Percentiles rank a stretch among this genome's conserved stretches.
phyloP scores from a whole-genome alignment of 805 yeast species.

The Wickerhamiella galacta region DNA sequence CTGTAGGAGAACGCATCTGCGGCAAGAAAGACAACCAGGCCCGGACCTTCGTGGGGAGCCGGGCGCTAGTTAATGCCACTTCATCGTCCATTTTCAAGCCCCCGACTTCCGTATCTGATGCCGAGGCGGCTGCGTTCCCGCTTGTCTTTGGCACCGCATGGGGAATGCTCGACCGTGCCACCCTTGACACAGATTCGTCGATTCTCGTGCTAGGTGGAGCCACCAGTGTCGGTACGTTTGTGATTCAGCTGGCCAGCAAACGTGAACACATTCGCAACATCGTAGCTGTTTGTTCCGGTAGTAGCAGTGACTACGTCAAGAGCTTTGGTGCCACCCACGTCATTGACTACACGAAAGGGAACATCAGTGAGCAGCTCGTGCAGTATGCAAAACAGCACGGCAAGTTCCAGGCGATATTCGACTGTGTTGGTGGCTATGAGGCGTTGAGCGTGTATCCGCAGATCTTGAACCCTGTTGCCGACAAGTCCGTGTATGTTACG shows the following conservation, averaged over 20 bases:
- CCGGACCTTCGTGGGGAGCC: conserved; percentile 15
- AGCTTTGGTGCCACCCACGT: conserved; percentile 38
- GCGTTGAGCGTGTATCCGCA: conserved; percentile 29
- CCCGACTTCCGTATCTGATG: conserved; percentile 39
- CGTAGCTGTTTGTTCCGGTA: conserved; percentile 38
- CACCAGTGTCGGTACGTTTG: conserved; percentile 46
- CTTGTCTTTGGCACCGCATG: conserved; percentile 49
- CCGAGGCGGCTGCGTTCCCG: conserved; percentile 51
- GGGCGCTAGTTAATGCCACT: conserved; percentile 6
- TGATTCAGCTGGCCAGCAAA: conserved; percentile 40
- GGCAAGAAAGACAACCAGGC: conserved; percentile 31
- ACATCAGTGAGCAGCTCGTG: not conserved
- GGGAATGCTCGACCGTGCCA: conserved; percentile 23
- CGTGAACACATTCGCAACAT: conserved; percentile 32
- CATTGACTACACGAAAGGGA: conserved; percentile 15
- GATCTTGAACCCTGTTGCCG: conserved; percentile 28
- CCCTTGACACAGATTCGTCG: conserved; percentile 27
- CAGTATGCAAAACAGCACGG: not conserved
- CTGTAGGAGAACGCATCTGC: conserved; percentile 49
- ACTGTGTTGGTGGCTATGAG: conserved; percentile 44
- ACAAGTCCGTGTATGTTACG: conserved; percentile 31
- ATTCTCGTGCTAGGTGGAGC: conserved; percentile 60
- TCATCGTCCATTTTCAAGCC: conserved; percentile 30
- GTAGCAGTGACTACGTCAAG: conserved; percentile 29
- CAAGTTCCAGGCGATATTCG: conserved; percentile 42